These are phyloP conservation scores for Leccinum brunneo-olivaceum DNA, from an alignment of 1,284 basidiomycete species.

Conservation along the genomic window DNA sequence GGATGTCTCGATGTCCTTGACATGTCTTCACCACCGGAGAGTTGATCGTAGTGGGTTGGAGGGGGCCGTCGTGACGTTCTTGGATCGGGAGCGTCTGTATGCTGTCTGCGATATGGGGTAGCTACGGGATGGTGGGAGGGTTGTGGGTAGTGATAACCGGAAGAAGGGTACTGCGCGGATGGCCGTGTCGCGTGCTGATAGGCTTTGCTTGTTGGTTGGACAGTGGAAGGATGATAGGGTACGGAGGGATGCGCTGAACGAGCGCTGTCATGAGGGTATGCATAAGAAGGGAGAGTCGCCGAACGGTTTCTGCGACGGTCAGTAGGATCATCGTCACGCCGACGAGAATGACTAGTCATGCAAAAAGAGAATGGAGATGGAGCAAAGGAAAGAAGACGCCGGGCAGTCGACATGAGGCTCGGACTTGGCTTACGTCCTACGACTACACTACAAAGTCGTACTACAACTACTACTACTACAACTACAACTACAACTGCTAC, in stretches of 20 bases:
- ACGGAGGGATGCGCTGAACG: slow-evolving; percentile 19
- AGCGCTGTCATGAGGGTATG: too few relatives aligned
- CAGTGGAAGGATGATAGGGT: slow-evolving; percentile 20
- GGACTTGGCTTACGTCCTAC: slow-evolving; percentile 22
- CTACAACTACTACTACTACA: too few relatives aligned
- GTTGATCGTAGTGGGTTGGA: slow-evolving; percentile 20
- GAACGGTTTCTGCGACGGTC: slow-evolving; percentile 28
- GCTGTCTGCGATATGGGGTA: slow-evolving; percentile 27
- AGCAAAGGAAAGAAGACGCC: slow-evolving; percentile 15
- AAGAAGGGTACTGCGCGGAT: slow-evolving; percentile 24
- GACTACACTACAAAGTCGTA: too few relatives aligned
- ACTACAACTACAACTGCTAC: too few relatives aligned
- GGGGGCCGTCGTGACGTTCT: slow-evolving; percentile 14
- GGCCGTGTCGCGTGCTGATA: slow-evolving; percentile 26
- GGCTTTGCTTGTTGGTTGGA: slow-evolving; percentile 22
- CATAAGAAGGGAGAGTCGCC: slow-evolving; percentile 20
- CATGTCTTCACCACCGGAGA: slow-evolving; percentile 21
- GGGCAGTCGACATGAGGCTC: slow-evolving; percentile 46
- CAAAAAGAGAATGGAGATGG: slow-evolving; percentile 17
- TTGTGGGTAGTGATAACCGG: slow-evolving; percentile 25
- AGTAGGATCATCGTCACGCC: slow-evolving; percentile 27
- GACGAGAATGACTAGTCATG: slow-evolving; percentile 25
- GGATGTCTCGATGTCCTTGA: slow-evolving; percentile 20
- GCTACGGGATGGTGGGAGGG: slow-evolving; percentile 18
- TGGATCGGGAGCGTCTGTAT: slow-evolving; percentile 25